Evolutionary conservation across 805 yeast genomes (phyloP).

Genomic region (Allodekkera sacchari): DNA sequence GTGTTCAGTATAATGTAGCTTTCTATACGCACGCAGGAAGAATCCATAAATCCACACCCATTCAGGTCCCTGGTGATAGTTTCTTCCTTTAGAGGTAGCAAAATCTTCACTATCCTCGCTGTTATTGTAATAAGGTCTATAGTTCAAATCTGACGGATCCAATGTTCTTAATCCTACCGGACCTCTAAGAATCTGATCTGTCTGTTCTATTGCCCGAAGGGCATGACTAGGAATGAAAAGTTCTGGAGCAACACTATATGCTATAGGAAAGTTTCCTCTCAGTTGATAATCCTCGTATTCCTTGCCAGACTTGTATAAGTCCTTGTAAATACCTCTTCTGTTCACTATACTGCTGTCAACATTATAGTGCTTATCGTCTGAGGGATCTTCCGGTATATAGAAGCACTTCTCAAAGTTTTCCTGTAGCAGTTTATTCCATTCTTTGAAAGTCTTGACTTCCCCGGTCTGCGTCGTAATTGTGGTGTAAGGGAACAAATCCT

Average conservation of each 20-base stretch:
- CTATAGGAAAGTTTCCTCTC: slow-evolving; percentile 87
- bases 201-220: slow-evolving; percentile 52
- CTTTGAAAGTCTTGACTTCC: slow-evolving; percentile 40
- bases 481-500: slow-evolving; percentile 49
- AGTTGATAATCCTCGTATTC: slow-evolving; percentile 91
- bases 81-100: slow-evolving; percentile 90
- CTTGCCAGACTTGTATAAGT: slow-evolving; percentile 70
- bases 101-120: slow-evolving; percentile 76
- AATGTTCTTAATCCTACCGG: slow-evolving; percentile 88
- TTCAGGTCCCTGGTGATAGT: slow-evolving; percentile 98
- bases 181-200: slow-evolving; percentile 72
- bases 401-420: slow-evolving; percentile 72
- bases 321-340: slow-evolving; percentile 93
- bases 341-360: slow-evolving; percentile 62
- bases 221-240: slow-evolving; percentile 62
- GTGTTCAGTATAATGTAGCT: slow-evolving; percentile 37
- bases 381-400: slow-evolving; percentile 61
- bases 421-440: slow-evolving; percentile 69
- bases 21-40: slow-evolving; percentile 69
- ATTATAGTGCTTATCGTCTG: slow-evolving; percentile 52
- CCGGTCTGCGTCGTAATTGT: slow-evolving; percentile 57
- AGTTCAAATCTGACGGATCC: slow-evolving; percentile 88
- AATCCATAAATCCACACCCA: slow-evolving; percentile 94
- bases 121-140: slow-evolving; percentile 82
- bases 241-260: slow-evolving; percentile 94